Evolutionary conservation across 2,329 filamentous ascomycete genomes (phyloP).

Genomic region (Cylindrodendrum hubeiense): DNA sequence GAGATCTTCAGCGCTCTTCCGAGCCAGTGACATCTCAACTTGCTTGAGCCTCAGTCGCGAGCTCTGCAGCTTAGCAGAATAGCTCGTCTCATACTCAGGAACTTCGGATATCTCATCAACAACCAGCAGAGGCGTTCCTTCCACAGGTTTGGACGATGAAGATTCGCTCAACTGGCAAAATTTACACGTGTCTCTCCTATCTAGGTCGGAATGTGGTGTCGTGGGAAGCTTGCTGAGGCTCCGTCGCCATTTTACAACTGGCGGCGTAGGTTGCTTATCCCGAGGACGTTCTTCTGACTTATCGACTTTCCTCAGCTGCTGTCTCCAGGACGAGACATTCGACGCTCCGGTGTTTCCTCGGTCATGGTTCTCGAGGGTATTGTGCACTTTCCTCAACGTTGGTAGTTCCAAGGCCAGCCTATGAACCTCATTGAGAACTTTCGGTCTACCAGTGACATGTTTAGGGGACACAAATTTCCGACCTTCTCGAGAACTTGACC

Average conservation of each 20-base stretch:
- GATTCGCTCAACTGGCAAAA: slow-evolving; percentile 39
- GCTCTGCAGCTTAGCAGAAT: slow-evolving; percentile 20
- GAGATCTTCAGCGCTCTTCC: slow-evolving; percentile 35
- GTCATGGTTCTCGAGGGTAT: slow-evolving; percentile 10
- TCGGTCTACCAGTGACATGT: neutral
- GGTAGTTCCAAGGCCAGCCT: neutral
- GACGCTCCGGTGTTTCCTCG: slow-evolving; percentile 17
- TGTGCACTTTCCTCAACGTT: slow-evolving; percentile 21
- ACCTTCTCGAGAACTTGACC: neutral
- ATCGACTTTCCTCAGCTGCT: slow-evolving; percentile 41
- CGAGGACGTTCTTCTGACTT: slow-evolving; percentile 30
- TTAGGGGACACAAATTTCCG: neutral
- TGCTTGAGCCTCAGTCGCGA: slow-evolving; percentile 44
- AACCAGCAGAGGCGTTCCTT: slow-evolving; percentile 4
- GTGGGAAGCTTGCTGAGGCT: slow-evolving; percentile 38
- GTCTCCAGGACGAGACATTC: slow-evolving; percentile 37
- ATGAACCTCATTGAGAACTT: neutral
- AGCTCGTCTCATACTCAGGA: slow-evolving; percentile 5
- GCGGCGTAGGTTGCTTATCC: slow-evolving; percentile 26
- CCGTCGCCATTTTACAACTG: slow-evolving; percentile 36
- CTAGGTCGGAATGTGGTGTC: slow-evolving; percentile 27
- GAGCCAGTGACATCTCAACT: slow-evolving; percentile 45
- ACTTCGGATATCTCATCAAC: slow-evolving; percentile 10
- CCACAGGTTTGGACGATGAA: slow-evolving; percentile 24
- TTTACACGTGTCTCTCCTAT: slow-evolving; percentile 32